Percentiles rank a stretch among this genome's conserved stretches.
Conservation (phyloP, 2,329 filamentous ascomycete species). For the Cladosporium cucumerinum region DNA sequence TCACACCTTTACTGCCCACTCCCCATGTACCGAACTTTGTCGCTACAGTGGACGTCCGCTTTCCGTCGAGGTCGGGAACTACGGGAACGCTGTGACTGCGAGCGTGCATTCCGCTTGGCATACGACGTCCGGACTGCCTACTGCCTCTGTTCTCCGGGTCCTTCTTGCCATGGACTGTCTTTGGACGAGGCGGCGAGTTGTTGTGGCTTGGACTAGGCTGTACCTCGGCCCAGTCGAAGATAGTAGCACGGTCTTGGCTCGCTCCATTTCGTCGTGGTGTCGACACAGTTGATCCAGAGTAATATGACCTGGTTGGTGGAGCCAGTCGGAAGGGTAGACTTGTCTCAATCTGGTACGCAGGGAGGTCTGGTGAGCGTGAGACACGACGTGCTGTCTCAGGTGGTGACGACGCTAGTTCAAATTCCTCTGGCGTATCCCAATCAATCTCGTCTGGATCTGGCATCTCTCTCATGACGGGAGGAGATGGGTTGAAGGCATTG, state of each 20-base stretch:
- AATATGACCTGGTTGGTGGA: slow-evolving; percentile 21
- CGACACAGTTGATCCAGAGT: slow-evolving; percentile 33
- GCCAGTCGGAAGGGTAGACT: slow-evolving; percentile 27
- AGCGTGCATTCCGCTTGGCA: slow-evolving; percentile 66
- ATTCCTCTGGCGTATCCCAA: slow-evolving; percentile 36
- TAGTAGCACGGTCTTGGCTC: slow-evolving; percentile 51
- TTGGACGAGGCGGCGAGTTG: slow-evolving; percentile 61
- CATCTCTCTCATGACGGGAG: slow-evolving; percentile 42
- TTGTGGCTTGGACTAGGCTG: slow-evolving; percentile 61
- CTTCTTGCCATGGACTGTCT: slow-evolving; percentile 74
- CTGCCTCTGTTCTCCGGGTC: slow-evolving; percentile 68
- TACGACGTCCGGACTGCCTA: slow-evolving; percentile 63
- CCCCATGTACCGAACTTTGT: slow-evolving; percentile 81
- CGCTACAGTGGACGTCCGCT: slow-evolving; percentile 55
- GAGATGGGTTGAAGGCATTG: slow-evolving; percentile 42
- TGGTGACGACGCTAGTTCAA: slow-evolving; percentile 22
- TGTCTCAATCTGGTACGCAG: neutral
- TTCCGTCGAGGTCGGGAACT: slow-evolving; percentile 55
- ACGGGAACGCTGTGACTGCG: slow-evolving; percentile 79
- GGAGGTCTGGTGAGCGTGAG: neutral
- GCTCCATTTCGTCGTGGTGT: slow-evolving; percentile 39
- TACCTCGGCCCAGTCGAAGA: slow-evolving; percentile 78
- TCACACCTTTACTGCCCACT: slow-evolving; percentile 71
- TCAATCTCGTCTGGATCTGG: slow-evolving; percentile 37
- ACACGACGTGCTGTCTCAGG: slow-evolving; percentile 4